Percentiles rank a stretch among this genome's conserved stretches.
These are phyloP conservation scores for Celoporthe dispersa DNA, from an alignment of 2,329 filamentous ascomycete genomes.

Conservation along the genomic window DNA sequence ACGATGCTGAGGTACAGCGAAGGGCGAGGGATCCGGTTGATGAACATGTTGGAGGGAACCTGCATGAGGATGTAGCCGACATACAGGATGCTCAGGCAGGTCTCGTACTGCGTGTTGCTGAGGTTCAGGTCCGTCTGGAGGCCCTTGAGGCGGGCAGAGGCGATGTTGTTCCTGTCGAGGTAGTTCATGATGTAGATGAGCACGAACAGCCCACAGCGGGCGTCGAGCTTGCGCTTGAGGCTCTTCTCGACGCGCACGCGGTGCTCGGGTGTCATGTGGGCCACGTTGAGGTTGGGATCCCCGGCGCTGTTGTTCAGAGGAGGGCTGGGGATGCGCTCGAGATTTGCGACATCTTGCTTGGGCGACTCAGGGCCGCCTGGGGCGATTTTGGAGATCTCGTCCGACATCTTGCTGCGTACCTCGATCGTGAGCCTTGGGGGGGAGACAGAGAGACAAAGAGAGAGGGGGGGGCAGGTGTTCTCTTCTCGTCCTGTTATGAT, in stretches of 20 bases:
- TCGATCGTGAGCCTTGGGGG: background rate
- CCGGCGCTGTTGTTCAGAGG: background rate
- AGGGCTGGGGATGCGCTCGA: slow-evolving; percentile 13
- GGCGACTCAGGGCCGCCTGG: slow-evolving; percentile 12
- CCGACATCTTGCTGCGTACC: slow-evolving; percentile 22
- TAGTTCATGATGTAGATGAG: slow-evolving; percentile 81
- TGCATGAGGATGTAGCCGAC: slow-evolving; percentile 70
- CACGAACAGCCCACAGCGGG: slow-evolving; percentile 69
- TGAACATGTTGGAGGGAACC: slow-evolving; percentile 61
- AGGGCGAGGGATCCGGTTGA: slow-evolving; percentile 57
- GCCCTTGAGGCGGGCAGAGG: slow-evolving; percentile 67
- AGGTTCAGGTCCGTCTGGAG: slow-evolving; percentile 64
- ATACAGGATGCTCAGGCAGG: slow-evolving; percentile 67
- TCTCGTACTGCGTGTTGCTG: slow-evolving; percentile 63
- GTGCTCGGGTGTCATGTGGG: slow-evolving; percentile 45
- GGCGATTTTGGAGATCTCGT: slow-evolving; percentile 26
- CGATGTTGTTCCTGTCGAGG: slow-evolving; percentile 68
- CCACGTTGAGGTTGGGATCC: slow-evolving; percentile 11
- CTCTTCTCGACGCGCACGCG: slow-evolving; percentile 63
- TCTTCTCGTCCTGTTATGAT: background rate
- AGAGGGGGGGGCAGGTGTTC: background rate
- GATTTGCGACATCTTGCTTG: slow-evolving; percentile 22
- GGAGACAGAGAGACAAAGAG: background rate
- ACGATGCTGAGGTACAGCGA: slow-evolving; percentile 55
- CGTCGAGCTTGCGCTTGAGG: slow-evolving; percentile 72